Percentiles rank a stretch among this genome's conserved stretches.
These are phyloP conservation scores for Linnemannia elongata DNA, from an alignment of 192 early-diverging fungal genomes.

Conservation along the genomic window DNA sequence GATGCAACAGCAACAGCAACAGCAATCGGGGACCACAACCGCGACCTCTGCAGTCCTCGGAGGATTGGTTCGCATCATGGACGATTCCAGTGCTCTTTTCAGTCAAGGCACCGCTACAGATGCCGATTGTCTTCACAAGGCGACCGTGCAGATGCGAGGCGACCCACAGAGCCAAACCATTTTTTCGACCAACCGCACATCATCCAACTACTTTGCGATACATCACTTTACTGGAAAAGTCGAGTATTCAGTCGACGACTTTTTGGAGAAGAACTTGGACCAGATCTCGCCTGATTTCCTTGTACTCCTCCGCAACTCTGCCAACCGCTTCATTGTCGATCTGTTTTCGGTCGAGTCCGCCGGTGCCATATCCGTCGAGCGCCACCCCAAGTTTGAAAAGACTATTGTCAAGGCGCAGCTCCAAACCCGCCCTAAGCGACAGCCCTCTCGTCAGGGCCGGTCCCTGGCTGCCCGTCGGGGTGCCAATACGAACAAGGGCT, in stretches of 20 bases:
- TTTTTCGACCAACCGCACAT: slow-evolving; percentile 55
- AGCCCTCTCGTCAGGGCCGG: slow-evolving; percentile 64
- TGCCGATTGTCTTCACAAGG: slow-evolving; percentile 56
- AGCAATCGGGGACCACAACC: slow-evolving; percentile 12
- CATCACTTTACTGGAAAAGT: slow-evolving; percentile 80
- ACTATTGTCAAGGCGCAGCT: slow-evolving; percentile 84
- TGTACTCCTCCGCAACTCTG: slow-evolving; percentile 77
- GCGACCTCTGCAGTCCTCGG: slow-evolving; percentile 49
- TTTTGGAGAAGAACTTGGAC: slow-evolving; percentile 83
- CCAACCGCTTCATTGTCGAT: slow-evolving; percentile 79
- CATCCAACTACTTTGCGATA: slow-evolving; percentile 74
- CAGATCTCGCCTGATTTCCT: slow-evolving; percentile 88
- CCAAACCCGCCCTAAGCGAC: slow-evolving; percentile 77
- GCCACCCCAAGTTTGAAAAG: slow-evolving; percentile 78
- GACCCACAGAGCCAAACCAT: slow-evolving; percentile 51
- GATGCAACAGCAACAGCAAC: slow-evolving; percentile 21
- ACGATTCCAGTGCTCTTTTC: slow-evolving; percentile 60
- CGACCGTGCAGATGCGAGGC: slow-evolving; percentile 54
- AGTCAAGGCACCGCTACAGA: slow-evolving; percentile 63
- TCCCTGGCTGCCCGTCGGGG: slow-evolving; percentile 58
- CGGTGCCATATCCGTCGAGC: slow-evolving; percentile 73
- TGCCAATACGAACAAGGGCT: slow-evolving; percentile 39
- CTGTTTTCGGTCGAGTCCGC: slow-evolving; percentile 78
- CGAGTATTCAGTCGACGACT: slow-evolving; percentile 83
- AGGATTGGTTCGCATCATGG: slow-evolving; percentile 62